Conservation (phyloP, 176 grass and related monocot genomes). For the Tillandsia fasciculata region DNA sequence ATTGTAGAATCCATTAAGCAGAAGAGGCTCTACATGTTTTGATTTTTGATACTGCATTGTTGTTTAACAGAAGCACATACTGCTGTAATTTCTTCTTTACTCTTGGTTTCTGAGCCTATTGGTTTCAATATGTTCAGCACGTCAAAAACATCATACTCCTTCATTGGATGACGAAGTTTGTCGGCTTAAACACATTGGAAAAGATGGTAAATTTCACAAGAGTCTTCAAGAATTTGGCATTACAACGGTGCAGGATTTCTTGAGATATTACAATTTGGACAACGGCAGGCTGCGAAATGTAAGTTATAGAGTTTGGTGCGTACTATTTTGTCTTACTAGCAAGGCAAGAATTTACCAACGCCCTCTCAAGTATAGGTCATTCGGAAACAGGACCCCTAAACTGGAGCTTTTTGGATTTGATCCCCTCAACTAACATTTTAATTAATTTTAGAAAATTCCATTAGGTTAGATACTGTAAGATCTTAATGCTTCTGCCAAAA, state of each 20-base stretch:
- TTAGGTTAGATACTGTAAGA: no score
- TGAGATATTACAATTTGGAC: slow-evolving; percentile 31
- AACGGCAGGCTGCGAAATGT: slow-evolving; percentile 34
- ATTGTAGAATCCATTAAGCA: no score
- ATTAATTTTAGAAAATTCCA: background rate
- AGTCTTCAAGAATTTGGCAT: slow-evolving; percentile 28
- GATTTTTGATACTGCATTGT: no score
- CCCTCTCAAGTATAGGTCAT: no score
- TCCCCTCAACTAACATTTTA: background rate
- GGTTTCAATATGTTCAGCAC: slow-evolving; percentile 16
- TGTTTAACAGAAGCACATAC: no score
- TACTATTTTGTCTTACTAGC: background rate
- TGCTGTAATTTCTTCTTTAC: no score
- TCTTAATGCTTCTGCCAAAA: no score
- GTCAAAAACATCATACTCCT: slow-evolving; percentile 42
- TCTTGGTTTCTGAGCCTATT: background rate
- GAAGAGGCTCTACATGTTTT: no score
- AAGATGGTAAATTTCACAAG: slow-evolving; percentile 21
- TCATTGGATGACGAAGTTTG: slow-evolving; percentile 32
- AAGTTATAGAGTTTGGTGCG: background rate
- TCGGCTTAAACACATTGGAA: slow-evolving; percentile 34
- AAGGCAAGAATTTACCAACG: no score
- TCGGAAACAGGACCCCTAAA: no score
- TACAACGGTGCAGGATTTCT: slow-evolving; percentile 29
- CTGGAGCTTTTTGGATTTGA: no score